Evolutionary conservation across 441 rosid genomes (phyloP), one percentile per base, ranked within the genome.

Genomic region (Kokia cookei): DNA sequence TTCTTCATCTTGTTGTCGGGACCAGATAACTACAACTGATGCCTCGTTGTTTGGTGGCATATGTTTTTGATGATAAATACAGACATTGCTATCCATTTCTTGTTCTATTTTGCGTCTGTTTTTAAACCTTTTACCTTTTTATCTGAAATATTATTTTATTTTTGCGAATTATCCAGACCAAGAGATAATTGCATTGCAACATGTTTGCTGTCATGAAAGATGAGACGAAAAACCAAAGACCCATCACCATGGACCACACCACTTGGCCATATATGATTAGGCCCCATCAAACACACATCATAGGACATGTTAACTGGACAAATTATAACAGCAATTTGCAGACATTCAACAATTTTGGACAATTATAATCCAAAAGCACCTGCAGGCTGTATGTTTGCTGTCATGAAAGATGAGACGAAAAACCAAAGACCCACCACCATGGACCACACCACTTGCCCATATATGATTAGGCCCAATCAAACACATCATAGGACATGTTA

Each of bases 11-110:
- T 14, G 65, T 14, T 60, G 29, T 40, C n/a, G 70, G 79, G 77
- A 68, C 78, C 73, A 35, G 53, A 75, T 45, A 59, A 51, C 72
- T 53, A 27, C 72, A 57, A 8, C 4, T 60, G 67, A 66, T 53
- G 57, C 54, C 73, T 67, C 73, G 12, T 22, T 45, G 65, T 67
- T 53, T 68, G 55, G 54, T 62, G 7, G 63, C 69, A 29, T 59
- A n/a, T 69, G 40, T 10, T 22, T 19, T 26, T 35, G 6, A 47
- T 47, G 67, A 59, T 29, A 26, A 27, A 68, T 59, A 35, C 78
- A 50, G 24, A 67, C 35, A 62, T 29, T 61, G 43, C 43, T 32
- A 71, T 77, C 73, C 5, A 15, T 10, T n/a, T 69, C 64, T 40
- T 58, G 37, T 58, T 58, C n/a, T 66, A 17, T 17, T 51, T 29